Evolutionary conservation across 1,284 basidiomycete species (phyloP).

Genomic region (Tylopilus sp.): DNA sequence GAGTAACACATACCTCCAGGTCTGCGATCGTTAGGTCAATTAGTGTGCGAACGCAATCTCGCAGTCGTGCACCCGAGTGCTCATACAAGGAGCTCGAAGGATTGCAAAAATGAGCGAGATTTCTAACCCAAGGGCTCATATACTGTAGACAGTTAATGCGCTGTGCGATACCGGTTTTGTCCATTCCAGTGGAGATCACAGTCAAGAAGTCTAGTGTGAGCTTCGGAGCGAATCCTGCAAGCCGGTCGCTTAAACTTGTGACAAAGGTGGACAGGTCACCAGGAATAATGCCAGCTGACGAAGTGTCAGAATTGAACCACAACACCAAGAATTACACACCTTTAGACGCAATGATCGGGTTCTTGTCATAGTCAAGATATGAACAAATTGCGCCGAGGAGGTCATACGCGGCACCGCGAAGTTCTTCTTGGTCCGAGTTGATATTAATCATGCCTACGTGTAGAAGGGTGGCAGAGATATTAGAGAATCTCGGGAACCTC

Average conservation of each 20-base stretch:
- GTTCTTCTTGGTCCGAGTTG: constrained; percentile 65
- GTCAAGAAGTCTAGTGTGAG: constrained; percentile 84
- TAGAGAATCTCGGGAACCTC: constrained; percentile 72
- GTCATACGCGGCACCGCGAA: constrained; percentile 76
- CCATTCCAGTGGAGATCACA: constrained; percentile 70
- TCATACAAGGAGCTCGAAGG: constrained; percentile 65
- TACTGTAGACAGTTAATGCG: constrained; percentile 75
- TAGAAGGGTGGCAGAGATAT: constrained; percentile 78
- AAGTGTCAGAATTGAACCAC: constrained; percentile 11
- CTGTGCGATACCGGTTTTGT: constrained; percentile 48
- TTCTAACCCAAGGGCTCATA: constrained; percentile 83
- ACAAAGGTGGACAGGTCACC: constrained; percentile 66
- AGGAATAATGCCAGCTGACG: constrained; percentile 68
- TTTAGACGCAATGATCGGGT: constrained; percentile 61
- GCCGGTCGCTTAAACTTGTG: constrained; percentile 61
- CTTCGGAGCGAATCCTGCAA: constrained; percentile 72
- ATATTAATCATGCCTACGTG: constrained; percentile 80
- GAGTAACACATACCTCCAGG: constrained; percentile 49
- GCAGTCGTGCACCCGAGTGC: constrained; percentile 64
- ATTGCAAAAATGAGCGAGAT: constrained; percentile 68
- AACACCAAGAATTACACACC: constrained; percentile 39
- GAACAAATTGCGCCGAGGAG: constrained; percentile 74
- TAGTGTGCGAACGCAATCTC: constrained; percentile 74
- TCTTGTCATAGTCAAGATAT: constrained; percentile 75
- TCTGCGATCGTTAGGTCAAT: constrained; percentile 73